Conservation (phyloP, 139 green algal genomes). For the Desmodesmus armatus region DNA sequence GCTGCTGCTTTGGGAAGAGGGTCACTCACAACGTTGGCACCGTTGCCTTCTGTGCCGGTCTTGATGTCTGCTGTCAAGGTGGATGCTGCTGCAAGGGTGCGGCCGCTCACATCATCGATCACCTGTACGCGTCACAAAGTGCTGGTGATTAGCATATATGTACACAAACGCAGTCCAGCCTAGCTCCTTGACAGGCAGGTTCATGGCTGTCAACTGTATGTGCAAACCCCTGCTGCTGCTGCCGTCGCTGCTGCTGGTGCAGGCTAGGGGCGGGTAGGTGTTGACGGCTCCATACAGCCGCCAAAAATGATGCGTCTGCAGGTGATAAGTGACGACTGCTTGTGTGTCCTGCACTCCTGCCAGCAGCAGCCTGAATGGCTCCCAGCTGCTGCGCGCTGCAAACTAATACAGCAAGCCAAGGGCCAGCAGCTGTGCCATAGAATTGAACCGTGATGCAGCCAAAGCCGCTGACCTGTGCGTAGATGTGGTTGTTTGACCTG, state of each 20-base stretch:
- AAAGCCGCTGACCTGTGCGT: constrained; percentile 84
- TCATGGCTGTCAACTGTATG: not conserved
- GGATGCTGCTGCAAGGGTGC: constrained; percentile 87
- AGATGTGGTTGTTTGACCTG: constrained; percentile 98
- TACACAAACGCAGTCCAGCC: too few relatives aligned
- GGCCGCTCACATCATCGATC: constrained; percentile 88
- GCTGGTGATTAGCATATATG: too few relatives aligned
- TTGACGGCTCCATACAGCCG: not conserved
- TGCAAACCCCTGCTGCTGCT: not conserved
- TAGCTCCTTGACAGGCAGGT: not conserved
- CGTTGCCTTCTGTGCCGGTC: constrained; percentile 58
- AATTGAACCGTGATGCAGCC: not conserved
- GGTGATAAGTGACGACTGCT: too few relatives aligned
- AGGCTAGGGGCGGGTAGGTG: not conserved
- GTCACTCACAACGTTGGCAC: constrained; percentile 68
- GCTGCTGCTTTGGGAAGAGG: too few relatives aligned
- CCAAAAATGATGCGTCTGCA: too few relatives aligned
- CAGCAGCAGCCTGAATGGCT: too few relatives aligned
- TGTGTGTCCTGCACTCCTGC: too few relatives aligned
- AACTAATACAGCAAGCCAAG: too few relatives aligned
- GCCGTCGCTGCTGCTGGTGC: not conserved
- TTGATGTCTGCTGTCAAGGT: constrained; percentile 82
- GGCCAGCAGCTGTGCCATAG: not conserved
- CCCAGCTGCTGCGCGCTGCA: too few relatives aligned
- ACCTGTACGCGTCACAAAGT: constrained; percentile 71